A percentile compares a stretch with the other conserved stretches of the same genome.
Evolutionary conservation across 306 rosid species (phyloP).

Genomic region (Citrullus mucosospermus): DNA sequence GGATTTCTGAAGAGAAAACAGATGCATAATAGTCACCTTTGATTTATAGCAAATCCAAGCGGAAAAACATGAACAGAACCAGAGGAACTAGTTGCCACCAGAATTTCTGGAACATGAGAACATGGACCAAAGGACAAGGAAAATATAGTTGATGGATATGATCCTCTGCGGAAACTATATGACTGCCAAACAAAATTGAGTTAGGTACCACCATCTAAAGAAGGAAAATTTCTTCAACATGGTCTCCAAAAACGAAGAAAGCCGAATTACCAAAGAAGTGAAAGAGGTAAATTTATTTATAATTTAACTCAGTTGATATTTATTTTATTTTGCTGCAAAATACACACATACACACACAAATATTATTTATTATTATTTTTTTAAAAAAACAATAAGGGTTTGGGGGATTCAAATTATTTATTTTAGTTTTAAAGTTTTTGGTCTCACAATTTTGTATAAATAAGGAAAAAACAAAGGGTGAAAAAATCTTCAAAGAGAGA

Average conservation of each 20-base stretch:
- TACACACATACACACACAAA: no score
- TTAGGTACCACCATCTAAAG: conserved; percentile 19
- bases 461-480: background rate
- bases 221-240: background rate
- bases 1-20: background rate
- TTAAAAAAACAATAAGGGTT: no score
- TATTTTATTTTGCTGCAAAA: no score
- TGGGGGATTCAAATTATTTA: no score
- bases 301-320: no score
- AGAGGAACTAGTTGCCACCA: conserved; percentile 81
- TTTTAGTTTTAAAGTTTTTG: no score
- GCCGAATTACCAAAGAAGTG: no score
- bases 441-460: no score
- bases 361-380: no score
- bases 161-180: conserved; percentile 89
- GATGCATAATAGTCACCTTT: conserved; percentile 41
- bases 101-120: conserved; percentile 65
- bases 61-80: conserved; percentile 89
- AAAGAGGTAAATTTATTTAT: no score
- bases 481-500: background rate
- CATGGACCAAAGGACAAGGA: conserved; percentile 88
- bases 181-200: conserved; percentile 42
- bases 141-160: conserved; percentile 72
- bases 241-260: no score
- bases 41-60: conserved; percentile 49